Base-by-base conservation (phyloP, 805 yeast genomes). In the Saccharomycopsis fibuligera region DNA sequence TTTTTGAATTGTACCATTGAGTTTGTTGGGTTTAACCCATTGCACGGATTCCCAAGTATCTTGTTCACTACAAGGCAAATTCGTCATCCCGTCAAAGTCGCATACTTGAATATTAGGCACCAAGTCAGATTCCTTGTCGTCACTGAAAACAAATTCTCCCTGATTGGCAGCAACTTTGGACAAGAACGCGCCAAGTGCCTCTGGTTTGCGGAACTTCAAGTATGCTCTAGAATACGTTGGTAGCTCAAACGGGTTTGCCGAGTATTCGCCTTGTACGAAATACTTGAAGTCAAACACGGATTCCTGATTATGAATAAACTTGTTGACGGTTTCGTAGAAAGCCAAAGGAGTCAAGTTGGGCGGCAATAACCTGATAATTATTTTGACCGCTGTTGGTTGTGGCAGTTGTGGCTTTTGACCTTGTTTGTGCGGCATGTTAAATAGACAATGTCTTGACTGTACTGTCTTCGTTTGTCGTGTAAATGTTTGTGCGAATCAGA, bases 191-290 rank as follows among this genome's bases (percentile, higher is more conserved):
- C 24, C 22, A 5, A 46, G 24, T n/a, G 19, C 16, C 25, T 19
- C 30, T 8, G 17, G 2, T 8, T 22, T 27, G 21, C 30, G 25
- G 24, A 40, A 41, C 16, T 25, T 27, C 16, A 46, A 4, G 29
- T 47, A 47, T 25, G 50, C 46, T n/a, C 46, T 41, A 6, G 50
- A 35, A 27, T 16, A 41, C 12, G 35, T 41, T n/a, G 50, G 50
- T 10, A 36, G 31, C 19, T 47, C 50, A 35, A 41, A 47, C 17
- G 50, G 42, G 36, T 47, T 47, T 14, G 42, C 24, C 8, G 50
- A 46, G 36, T 47, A 47, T 8, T 10, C 6, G 17, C 50, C 50
- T 24, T 14, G 30, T 2, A 47, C 41, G 27, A 35, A 47, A 23
- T 47, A 47, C 17, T 33, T 33, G 19, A 10, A 16, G 19, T 33